phyloP scores from a whole-genome alignment of 257 asterid genomes.

The Capsicum pubescens region DNA sequence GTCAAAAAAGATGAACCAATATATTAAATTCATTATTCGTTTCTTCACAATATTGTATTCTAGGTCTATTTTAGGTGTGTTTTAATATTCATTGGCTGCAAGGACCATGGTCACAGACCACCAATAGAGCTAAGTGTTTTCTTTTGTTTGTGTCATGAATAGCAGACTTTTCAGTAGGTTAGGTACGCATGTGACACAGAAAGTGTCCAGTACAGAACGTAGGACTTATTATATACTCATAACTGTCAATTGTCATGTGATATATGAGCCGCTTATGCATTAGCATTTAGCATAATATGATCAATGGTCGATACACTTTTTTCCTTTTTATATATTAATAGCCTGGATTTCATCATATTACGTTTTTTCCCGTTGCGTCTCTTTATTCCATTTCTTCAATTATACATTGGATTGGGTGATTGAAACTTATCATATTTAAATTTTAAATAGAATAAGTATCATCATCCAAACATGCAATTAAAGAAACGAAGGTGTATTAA shows the following conservation, averaged over 20 bases:
- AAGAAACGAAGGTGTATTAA: neutral
- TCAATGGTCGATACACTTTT: neutral
- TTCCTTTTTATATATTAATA: neutral
- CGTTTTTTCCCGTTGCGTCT: neutral
- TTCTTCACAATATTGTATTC: neutral
- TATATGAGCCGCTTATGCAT: neutral
- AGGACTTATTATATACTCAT: neutral
- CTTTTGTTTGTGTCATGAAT: conserved; percentile 35
- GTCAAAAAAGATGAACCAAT: neutral
- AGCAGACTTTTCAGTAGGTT: conserved; percentile 45
- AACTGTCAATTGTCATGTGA: neutral
- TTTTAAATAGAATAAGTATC: neutral
- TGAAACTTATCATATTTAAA: too few relatives aligned
- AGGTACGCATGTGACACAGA: conserved; percentile 54
- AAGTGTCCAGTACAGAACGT: conserved; percentile 30
- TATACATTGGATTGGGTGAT: neutral
- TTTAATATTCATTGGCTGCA: conserved; percentile 29
- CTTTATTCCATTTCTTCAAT: neutral
- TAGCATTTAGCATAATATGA: neutral
- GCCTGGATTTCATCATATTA: neutral
- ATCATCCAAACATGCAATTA: neutral
- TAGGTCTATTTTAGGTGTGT: neutral
- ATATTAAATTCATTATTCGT: too few relatives aligned
- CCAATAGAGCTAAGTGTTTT: neutral
- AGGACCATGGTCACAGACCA: conserved; percentile 46